phyloP scores from a whole-genome alignment of 768 basidiomycete species.

The Boletus patriciae region DNA sequence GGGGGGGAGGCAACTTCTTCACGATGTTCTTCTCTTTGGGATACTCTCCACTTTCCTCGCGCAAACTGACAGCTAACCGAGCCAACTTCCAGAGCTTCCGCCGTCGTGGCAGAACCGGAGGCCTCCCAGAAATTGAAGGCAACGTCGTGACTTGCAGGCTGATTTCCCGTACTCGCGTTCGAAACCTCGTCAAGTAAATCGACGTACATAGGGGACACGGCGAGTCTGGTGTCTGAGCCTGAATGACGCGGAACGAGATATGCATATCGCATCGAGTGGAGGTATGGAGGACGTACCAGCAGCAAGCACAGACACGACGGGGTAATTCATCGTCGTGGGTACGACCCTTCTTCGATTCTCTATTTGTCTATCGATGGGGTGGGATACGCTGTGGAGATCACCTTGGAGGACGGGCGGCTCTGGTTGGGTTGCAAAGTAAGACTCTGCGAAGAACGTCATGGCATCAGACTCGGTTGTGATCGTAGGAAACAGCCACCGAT shows the following conservation, averaged over 20 bases:
- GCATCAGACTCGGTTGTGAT: too few species aligned
- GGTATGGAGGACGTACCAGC: slow-evolving; percentile 25
- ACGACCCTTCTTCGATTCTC: too few species aligned
- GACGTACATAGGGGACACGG: slow-evolving; percentile 73
- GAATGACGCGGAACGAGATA: slow-evolving; percentile 42
- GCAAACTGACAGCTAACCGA: slow-evolving; percentile 61
- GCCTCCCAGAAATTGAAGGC: slow-evolving; percentile 39
- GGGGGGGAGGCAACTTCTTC: slow-evolving; percentile 28
- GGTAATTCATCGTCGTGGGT: too few species aligned
- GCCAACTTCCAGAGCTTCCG: slow-evolving; percentile 69
- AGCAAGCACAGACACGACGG: slow-evolving; percentile 30
- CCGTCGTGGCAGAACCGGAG: slow-evolving; percentile 63
- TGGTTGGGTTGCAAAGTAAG: too few species aligned
- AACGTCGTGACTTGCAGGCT: not conserved
- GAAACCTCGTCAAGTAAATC: slow-evolving; percentile 80
- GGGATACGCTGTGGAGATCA: slow-evolving; percentile 52
- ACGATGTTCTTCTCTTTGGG: too few species aligned
- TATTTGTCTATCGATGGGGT: slow-evolving; percentile 46
- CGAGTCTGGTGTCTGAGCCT: slow-evolving; percentile 22
- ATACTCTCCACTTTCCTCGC: slow-evolving; percentile 35
- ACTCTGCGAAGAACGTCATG: too few species aligned
- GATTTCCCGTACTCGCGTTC: slow-evolving; percentile 32
- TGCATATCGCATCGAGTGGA: slow-evolving; percentile 29
- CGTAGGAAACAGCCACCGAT: too few species aligned
- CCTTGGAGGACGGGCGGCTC: too few species aligned